Evolutionary conservation across 2,329 filamentous ascomycete genomes (phyloP).

Genomic region (Cladosporium sp.): DNA sequence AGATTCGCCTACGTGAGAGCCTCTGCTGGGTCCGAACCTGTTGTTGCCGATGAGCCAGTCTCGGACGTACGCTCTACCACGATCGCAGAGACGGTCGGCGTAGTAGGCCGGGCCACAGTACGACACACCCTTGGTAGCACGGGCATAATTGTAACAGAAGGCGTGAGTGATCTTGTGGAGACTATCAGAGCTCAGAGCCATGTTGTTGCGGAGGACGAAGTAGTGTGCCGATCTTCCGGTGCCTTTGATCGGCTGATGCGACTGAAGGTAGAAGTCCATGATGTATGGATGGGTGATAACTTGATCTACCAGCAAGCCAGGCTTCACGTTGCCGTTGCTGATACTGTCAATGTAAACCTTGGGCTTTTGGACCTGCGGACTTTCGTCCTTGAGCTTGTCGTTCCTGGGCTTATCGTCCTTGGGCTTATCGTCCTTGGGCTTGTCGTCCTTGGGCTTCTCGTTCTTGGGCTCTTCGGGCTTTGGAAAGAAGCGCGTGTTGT

Average conservation of each 20-base stretch:
- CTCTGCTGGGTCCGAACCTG: neutral
- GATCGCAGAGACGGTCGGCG: constrained; percentile 36
- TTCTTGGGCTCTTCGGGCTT: no score
- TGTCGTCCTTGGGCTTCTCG: no score
- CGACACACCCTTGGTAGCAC: constrained; percentile 28
- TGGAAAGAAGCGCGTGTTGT: constrained; percentile 42
- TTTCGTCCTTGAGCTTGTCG: no score
- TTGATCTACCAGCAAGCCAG: constrained; percentile 17
- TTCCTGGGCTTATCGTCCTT: no score
- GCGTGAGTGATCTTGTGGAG: constrained; percentile 15
- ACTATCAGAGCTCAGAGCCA: neutral
- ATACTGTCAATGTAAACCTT: no score
- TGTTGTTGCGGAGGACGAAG: constrained; percentile 42
- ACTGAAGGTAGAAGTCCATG: constrained; percentile 22
- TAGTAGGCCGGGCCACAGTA: constrained; percentile 35
- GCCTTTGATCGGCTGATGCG: constrained; percentile 53
- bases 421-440: no score
- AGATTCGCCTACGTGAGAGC: neutral
- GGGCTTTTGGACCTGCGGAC: no score
- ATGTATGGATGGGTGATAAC: constrained; percentile 12
- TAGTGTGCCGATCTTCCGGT: constrained; percentile 80
- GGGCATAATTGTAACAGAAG: constrained; percentile 32
- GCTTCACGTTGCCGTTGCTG: constrained; percentile 19
- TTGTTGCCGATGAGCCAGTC: neutral
- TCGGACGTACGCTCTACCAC: constrained; percentile 23